phyloP scores from a whole-genome alignment of 345 rosid genomes.

The Lenwebbia sp. region DNA sequence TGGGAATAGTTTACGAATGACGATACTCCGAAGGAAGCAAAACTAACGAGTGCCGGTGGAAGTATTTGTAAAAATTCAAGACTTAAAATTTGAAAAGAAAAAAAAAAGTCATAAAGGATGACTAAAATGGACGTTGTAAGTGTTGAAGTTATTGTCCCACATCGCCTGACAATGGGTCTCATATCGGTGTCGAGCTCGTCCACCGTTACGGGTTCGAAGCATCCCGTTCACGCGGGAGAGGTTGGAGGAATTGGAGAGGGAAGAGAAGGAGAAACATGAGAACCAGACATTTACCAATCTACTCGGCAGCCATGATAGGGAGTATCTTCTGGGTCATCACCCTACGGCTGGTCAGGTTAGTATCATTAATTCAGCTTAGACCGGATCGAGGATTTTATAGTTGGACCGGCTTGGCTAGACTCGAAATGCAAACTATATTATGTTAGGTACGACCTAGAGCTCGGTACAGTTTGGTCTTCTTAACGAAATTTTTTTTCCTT shows the following conservation, averaged over 20 bases:
- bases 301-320: slow-evolving; percentile 22
- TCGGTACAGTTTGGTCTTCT: neutral
- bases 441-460: neutral
- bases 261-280: slow-evolving; percentile 37
- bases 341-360: slow-evolving; percentile 25
- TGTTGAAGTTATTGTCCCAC: no score
- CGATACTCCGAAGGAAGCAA: no score
- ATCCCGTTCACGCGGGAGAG: slow-evolving; percentile 41
- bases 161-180: no score
- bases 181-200: slow-evolving; percentile 41
- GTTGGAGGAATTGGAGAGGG: slow-evolving; percentile 28
- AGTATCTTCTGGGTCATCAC: slow-evolving; percentile 26
- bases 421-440: neutral
- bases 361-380: neutral
- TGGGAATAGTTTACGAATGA: no score
- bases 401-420: neutral
- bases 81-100: no score
- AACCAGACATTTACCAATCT: slow-evolving; percentile 29
- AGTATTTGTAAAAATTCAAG: no score
- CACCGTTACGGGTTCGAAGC: slow-evolving; percentile 37
- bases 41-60: no score
- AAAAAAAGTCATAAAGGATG: no score
- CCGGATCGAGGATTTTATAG: neutral
- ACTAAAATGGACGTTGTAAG: no score
- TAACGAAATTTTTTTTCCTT: neutral